A percentile compares a stretch with the other conserved stretches of the same genome.
phyloP scores from a whole-genome alignment of 1,284 basidiomycete genomes.

The Malassezia nana region DNA sequence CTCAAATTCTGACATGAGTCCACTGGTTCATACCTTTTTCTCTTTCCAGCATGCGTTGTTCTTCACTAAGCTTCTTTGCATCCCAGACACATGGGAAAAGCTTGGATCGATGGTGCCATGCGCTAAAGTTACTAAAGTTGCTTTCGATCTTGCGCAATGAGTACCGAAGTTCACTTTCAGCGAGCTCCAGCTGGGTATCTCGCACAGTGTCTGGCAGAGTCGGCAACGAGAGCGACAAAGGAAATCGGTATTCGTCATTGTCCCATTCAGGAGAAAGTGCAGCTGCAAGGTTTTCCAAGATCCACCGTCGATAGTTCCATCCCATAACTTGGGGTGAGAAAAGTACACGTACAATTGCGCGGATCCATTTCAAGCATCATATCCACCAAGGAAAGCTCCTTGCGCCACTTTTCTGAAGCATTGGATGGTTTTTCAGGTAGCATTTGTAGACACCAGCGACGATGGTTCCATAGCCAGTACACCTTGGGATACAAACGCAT shows the following conservation, averaged over 20 bases:
- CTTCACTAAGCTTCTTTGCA: conserved; percentile 46
- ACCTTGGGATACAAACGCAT: conserved; percentile 44
- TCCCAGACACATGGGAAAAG: conserved; percentile 64
- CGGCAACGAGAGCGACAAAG: conserved; percentile 2
- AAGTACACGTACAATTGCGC: conserved; percentile 34
- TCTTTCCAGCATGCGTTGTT: conserved; percentile 51
- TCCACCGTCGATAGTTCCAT: conserved; percentile 41
- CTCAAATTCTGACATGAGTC: conserved; percentile 63
- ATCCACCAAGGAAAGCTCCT: conserved; percentile 38
- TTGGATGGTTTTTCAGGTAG: conserved; percentile 5
- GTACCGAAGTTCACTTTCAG: conserved; percentile 29
- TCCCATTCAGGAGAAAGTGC: neutral
- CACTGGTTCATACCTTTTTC: conserved; percentile 35
- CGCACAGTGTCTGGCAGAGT: neutral
- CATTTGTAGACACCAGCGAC: conserved; percentile 39
- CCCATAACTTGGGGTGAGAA: conserved; percentile 25
- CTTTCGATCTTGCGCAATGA: conserved; percentile 81
- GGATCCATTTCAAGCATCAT: conserved; percentile 44
- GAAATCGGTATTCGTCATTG: conserved; percentile 4
- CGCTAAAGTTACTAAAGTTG: conserved; percentile 95
- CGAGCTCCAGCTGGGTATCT: conserved; percentile 18
- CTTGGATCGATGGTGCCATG: conserved; percentile 95
- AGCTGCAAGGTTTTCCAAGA: conserved; percentile 28
- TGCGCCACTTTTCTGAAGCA: conserved; percentile 24
- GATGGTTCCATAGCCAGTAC: conserved; percentile 48